These are phyloP conservation scores for Ilyonectria robusta DNA, from an alignment of 2,329 filamentous ascomycete species.

Conservation along the genomic window DNA sequence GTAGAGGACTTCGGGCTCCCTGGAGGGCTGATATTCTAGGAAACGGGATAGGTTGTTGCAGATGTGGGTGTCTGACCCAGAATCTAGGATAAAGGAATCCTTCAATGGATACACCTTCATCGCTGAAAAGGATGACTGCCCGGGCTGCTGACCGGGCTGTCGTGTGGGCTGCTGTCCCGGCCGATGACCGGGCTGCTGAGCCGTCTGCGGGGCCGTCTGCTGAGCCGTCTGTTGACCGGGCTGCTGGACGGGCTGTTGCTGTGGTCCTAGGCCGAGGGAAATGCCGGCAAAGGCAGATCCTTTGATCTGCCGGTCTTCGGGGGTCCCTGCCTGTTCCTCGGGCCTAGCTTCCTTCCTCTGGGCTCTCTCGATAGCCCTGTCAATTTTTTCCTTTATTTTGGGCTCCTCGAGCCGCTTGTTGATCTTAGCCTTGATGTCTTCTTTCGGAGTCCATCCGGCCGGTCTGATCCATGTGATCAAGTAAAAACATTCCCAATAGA, in stretches of 20 bases:
- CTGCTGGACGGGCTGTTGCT: too few species aligned
- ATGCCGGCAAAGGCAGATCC: too few species aligned
- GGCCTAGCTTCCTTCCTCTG: background rate
- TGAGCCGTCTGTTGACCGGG: too few species aligned
- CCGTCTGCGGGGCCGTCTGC: too few species aligned
- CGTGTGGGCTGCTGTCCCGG: background rate
- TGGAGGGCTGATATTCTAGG: background rate
- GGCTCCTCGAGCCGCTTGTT: slow-evolving; percentile 4
- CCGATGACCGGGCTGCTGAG: too few species aligned
- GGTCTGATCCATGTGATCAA: slow-evolving; percentile 1
- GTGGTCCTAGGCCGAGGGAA: too few species aligned
- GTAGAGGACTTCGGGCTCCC: background rate
- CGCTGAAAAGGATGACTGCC: slow-evolving; percentile 1
- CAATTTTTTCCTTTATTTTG: too few species aligned
- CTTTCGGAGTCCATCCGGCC: background rate
- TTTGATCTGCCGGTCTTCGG: background rate
- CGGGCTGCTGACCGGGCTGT: background rate
- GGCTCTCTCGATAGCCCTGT: background rate
- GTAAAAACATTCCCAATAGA: slow-evolving; percentile 10
- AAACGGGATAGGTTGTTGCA: slow-evolving; percentile 10
- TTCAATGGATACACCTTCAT: background rate
- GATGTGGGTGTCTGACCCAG: slow-evolving; percentile 13
- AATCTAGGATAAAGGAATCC: slow-evolving; percentile 20
- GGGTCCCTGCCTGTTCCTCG: background rate
- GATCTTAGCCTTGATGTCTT: slow-evolving; percentile 11